Conservation (phyloP, 139 green algal genomes). For the Micractinium sp. region DNA sequence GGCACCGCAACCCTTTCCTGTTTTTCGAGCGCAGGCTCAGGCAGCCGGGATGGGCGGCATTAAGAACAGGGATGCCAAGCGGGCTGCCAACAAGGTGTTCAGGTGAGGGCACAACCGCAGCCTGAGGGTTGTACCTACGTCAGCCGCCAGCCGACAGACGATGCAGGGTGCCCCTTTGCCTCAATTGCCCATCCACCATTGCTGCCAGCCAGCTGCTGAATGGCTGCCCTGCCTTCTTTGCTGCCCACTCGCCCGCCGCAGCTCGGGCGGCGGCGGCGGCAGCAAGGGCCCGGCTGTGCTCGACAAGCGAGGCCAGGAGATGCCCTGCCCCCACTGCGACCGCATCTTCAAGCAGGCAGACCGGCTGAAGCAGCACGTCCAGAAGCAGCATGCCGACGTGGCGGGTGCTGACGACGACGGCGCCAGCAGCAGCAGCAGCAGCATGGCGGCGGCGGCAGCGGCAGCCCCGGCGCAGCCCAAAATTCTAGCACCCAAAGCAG, state of each 20-base stretch:
- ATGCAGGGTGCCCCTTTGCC: too few species aligned
- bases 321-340: conserved; percentile 88
- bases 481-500: neutral
- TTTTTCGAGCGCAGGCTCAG: neutral
- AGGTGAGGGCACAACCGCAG: neutral
- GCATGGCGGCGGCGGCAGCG: neutral
- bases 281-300: conserved; percentile 81
- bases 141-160: too few species aligned
- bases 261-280: conserved; percentile 74
- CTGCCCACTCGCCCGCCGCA: conserved; percentile 29
- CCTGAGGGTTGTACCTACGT: neutral
- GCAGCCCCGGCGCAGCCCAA: neutral
- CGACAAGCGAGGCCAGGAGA: conserved; percentile 88
- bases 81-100: conserved; percentile 42
- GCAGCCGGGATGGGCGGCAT: conserved; percentile 29
- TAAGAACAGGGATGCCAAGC: conserved; percentile 52
- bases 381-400: conserved; percentile 72
- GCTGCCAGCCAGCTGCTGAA: too few species aligned
- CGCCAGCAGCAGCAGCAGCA: neutral
- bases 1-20: neutral
- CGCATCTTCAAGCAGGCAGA: conserved; percentile 82
- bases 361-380: conserved; percentile 73
- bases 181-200: too few species aligned
- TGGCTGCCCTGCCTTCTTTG: neutral
- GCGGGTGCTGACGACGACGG: neutral